Base-by-base conservation (phyloP, 108 stramenopile genomes). In the Epipyxis sp. region DNA sequence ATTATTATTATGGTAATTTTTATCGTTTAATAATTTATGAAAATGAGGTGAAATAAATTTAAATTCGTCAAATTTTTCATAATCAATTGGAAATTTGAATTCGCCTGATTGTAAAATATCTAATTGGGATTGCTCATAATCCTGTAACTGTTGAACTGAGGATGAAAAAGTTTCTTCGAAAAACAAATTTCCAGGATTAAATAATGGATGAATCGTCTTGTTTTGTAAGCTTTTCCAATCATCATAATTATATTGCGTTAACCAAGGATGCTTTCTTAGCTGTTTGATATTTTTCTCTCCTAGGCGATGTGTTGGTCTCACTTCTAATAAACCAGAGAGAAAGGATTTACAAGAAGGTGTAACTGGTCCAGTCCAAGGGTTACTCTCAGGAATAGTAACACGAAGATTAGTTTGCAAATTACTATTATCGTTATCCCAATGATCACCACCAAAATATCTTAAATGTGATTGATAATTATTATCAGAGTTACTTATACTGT, bases 391-490 rank as follows among this genome's bases (percentile, higher is more conserved):
- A 37, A 65, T 65, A 65, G 27, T 3, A 29, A 65, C 61, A 37
- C 35, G 35, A 29, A 65, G 61, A 20, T 20, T 50, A 10, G 13
- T 35, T 65, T 16, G 61, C 10, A 35, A 32, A 10, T 35, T 35
- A 6, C 61, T 32, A 65, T 65, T 32, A 37, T 65, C 61, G 61
- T 32, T 32, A 6, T 32, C 30, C 61, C 61, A 65, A 65, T 65
- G 61, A 65, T 65, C 61, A 65, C 61, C 61, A 6, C 30, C n/a
- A n/a, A n/a, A n/a, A n/a, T n/a, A n/a, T n/a, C n/a, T n/a, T n/a
- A n/a, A n/a, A n/a, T n/a, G n/a, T n/a, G n/a, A n/a, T n/a, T n/a
- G n/a, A n/a, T n/a, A n/a, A n/a, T n/a, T n/a, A n/a, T n/a, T n/a
- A n/a, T n/a, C n/a, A n/a, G n/a, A n/a, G n/a, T n/a, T n/a, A n/a